phyloP scores from a whole-genome alignment of 1,139 yeast genomes.

The Suhomyces atakaporum region DNA sequence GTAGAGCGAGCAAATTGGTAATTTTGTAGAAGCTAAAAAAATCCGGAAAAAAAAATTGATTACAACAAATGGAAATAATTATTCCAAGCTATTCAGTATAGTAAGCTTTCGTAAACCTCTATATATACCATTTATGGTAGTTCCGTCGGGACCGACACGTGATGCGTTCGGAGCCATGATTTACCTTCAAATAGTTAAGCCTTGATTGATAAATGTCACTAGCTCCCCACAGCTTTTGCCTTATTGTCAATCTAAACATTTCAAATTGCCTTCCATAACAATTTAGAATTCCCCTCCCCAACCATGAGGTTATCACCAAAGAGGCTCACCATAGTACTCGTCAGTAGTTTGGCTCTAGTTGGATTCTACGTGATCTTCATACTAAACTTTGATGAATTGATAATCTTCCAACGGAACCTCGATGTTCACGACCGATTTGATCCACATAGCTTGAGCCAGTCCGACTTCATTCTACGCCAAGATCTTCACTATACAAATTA shows the following conservation, averaged over 20 bases:
- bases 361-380: conserved; percentile 3
- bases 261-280: too few relatives aligned
- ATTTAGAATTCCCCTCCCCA: background rate
- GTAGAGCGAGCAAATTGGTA: too few relatives aligned
- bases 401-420: conserved; percentile 1
- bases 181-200: background rate
- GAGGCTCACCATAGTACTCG: conserved; percentile 7
- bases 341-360: conserved; percentile 1
- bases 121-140: too few relatives aligned
- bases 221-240: background rate
- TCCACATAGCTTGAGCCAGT: conserved; percentile 12
- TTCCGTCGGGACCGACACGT: background rate
- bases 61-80: too few relatives aligned
- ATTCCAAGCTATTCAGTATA: too few relatives aligned
- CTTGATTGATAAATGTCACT: background rate
- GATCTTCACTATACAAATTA: conserved; percentile 36
- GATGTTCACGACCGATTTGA: conserved; percentile 15
- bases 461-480: conserved; percentile 23
- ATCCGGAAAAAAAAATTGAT: too few relatives aligned
- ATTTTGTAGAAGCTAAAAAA: too few relatives aligned
- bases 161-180: background rate
- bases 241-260: too few relatives aligned
- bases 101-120: too few relatives aligned
- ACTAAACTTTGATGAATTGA: conserved; percentile 1
- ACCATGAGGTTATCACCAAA: conserved; percentile 16